Evolutionary conservation across 345 rosid genomes (phyloP), one percentile per base, ranked within the genome.

Genomic region (Euphorbia peplus): DNA sequence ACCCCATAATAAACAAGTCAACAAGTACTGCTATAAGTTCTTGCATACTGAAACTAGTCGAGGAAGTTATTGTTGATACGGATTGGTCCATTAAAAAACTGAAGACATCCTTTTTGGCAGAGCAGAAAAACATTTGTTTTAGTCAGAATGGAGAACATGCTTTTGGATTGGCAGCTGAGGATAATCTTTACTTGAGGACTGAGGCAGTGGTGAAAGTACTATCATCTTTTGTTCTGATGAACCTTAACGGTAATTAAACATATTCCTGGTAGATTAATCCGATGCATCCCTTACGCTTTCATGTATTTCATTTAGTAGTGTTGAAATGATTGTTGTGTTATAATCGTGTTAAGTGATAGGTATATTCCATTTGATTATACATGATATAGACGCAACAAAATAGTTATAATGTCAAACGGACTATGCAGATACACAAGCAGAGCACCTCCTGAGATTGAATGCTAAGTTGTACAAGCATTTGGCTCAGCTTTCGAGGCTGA

Each of bases 401-500:
- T n/a, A n/a, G n/a, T n/a, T n/a, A n/a, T n/a, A n/a, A n/a, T n/a
- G n/a, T n/a, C n/a, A n/a, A n/a, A n/a, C n/a, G n/a, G n/a, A n/a
- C n/a, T 61, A 35, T 84, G 81, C 90, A 91, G 97, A 86, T 64
- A 39, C 80, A 14, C 89, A 86, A 78, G 93, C 93, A 32, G 90
- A 86, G 44, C 89, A 86, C 35, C 75, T 86, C 65, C 82, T 91
- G 64, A 74, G 90, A 73, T 54, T 85, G 68, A 73, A 79, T 22
- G 80, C 81, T 10, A 85, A 78, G 80, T 79, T 91, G 72, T 91
- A 87, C 87, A 91, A 83, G 78, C 90, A 86, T 44, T 78, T 89
- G 80, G 93, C 93, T 79, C 96, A 74, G 78, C 83, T 89, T 64
- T 82, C 90, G 59, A 89, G 80, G 73, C 91, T 81, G 59, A 83